A percentile compares a stretch with the other conserved stretches of the same genome.
These are phyloP conservation scores for Amylocarpus encephaloides DNA, from an alignment of 2,329 filamentous ascomycete genomes.

Conservation along the genomic window DNA sequence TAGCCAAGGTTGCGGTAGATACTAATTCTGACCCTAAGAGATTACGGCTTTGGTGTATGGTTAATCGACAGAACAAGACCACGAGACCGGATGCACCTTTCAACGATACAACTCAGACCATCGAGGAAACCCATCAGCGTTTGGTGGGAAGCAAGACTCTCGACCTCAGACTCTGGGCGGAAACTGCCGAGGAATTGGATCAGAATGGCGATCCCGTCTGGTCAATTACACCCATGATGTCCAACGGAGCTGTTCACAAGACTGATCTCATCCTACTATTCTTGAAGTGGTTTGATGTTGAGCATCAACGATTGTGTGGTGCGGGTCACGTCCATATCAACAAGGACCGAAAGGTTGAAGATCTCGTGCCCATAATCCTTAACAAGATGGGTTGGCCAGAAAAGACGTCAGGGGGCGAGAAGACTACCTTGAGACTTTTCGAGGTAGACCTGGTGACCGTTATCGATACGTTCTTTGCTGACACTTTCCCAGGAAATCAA, in stretches of 20 bases:
- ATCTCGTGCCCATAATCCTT: constrained; percentile 70
- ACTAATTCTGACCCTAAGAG: constrained; percentile 60
- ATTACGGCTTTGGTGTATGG: constrained; percentile 91
- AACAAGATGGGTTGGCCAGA: constrained; percentile 82
- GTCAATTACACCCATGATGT: constrained; percentile 55
- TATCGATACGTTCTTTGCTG: constrained; percentile 17
- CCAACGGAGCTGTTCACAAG: constrained; percentile 50
- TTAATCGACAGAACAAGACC: constrained; percentile 97
- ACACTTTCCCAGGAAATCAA: constrained; percentile 68
- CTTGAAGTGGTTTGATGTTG: constrained; percentile 83
- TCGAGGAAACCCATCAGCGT: constrained; percentile 67
- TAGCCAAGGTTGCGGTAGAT: constrained; percentile 63
- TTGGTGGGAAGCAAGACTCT: constrained; percentile 60
- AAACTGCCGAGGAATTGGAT: constrained; percentile 62
- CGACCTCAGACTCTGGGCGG: constrained; percentile 77
- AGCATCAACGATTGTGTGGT: constrained; percentile 67
- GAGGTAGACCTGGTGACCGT: constrained; percentile 47
- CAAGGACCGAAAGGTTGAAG: constrained; percentile 80
- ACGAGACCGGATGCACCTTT: constrained; percentile 85
- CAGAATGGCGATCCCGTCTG: constrained; percentile 66
- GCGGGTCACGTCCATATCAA: constrained; percentile 81
- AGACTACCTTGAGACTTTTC: constrained; percentile 62
- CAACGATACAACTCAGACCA: constrained; percentile 65
- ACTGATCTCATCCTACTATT: constrained; percentile 73
- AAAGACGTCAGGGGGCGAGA: constrained; percentile 58